Evolutionary conservation across 345 rosid species (phyloP), one percentile per base, ranked within the genome.

Genomic region (Turnera subulata): DNA sequence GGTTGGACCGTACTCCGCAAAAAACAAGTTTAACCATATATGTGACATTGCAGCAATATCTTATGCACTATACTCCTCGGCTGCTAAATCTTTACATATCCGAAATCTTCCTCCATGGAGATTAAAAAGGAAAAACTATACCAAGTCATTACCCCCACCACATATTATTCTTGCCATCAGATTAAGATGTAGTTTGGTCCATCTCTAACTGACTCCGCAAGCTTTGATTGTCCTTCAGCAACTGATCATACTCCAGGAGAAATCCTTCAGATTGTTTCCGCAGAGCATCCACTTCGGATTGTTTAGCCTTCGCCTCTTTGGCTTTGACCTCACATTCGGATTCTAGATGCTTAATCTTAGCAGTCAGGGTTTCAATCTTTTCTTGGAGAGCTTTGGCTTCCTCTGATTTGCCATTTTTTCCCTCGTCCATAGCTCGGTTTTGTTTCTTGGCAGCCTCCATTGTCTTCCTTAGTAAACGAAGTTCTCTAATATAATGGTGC

Each of bases 401-500:
- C 6, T 68, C 87, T 1, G 78, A 64, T 2, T 50, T 75, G 21
- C 75, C 70, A 59, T 48, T 76, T 46, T 83, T 84, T 11, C 76
- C 83, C 18, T 83, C 92, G 13, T 84, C 89, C 6, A 64, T 47
- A 10, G 95, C 67, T 59, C 83, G 75, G 71, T 59, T 77, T 56
- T 84, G 90, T 68, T 82, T 87, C 86, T 86, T 89, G 20, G 75
- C 79, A 48, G 73, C 74, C 66, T 91, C 96, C 86, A 82, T 84
- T 46, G 88, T 70, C 81, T 85, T 88, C 62, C 96, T 79, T 15
- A 91, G 79, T 13, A 79, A 49, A 2, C 86, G 78, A 16, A 91
- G 83, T 46, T 91, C 96, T 70, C 94, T 84, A 13, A 87, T 88
- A 80, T 85, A 88, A 58, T 91, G 84, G 73, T 91, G 97, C 52